Percentiles rank a stretch among this genome's conserved stretches.
Conservation (phyloP, 352 stramenopile species). For the Pythium phragmiticola region DNA sequence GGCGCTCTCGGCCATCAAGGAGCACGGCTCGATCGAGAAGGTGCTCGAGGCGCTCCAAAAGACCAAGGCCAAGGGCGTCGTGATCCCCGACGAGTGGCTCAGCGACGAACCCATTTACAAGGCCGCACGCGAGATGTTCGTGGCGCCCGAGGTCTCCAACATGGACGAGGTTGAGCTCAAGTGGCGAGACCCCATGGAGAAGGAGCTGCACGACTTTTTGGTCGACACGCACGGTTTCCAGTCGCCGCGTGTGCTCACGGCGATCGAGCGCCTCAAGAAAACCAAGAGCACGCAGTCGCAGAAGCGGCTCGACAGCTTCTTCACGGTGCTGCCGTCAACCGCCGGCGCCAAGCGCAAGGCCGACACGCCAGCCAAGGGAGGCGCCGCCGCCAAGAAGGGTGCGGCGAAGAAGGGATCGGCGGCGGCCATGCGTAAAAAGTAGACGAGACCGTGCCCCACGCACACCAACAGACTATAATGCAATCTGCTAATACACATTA, state of each 20-base stretch:
- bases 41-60: conserved; percentile 91
- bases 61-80: conserved; percentile 77
- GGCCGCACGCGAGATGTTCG: conserved; percentile 92
- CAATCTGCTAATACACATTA: conserved; percentile 10
- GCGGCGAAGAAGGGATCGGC: conserved; percentile 33
- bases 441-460: conserved; percentile 14
- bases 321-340: conserved; percentile 78
- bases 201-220: conserved; percentile 91
- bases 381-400: conserved; percentile 45
- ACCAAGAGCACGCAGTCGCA: conserved; percentile 94
- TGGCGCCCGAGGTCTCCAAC: conserved; percentile 68
- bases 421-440: conserved; percentile 53
- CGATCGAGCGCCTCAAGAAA: conserved; percentile 96
- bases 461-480: conserved; percentile 18
- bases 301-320: conserved; percentile 97
- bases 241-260: conserved; percentile 88
- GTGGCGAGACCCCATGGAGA: conserved; percentile 91
- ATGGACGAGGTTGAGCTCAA: conserved; percentile 88
- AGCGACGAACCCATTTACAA: conserved; percentile 92
- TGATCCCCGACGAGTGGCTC: conserved; percentile 85
- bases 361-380: conserved; percentile 29
- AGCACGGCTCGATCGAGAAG: conserved; percentile 95
- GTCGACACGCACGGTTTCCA: conserved; percentile 98
- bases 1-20: conserved; percentile 95
- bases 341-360: conserved; percentile 65